Conservation (phyloP, 768 basidiomycete genomes). For the Trametopsis cervina region DNA sequence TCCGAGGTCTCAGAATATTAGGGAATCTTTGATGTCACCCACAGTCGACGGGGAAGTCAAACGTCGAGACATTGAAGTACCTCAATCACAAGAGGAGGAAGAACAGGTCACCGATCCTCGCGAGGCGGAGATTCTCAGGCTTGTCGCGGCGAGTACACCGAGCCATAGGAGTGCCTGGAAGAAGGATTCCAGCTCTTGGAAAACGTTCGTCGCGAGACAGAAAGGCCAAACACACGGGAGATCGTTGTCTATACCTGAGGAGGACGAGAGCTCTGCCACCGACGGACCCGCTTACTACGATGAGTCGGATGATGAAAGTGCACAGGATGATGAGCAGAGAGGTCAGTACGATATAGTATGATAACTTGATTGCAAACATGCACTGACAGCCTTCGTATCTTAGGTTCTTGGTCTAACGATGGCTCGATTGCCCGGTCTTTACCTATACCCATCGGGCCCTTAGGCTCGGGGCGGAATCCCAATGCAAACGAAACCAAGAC, state of each 20-base stretch:
- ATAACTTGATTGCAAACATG: constrained; percentile 1
- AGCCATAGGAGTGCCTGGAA: constrained; percentile 71
- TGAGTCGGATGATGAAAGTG: constrained; percentile 14
- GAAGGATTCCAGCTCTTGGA: constrained; percentile 58
- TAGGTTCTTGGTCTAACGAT: constrained; percentile 6
- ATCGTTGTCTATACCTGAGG: constrained; percentile 19
- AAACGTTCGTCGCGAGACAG: constrained; percentile 40
- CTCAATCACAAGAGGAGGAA: constrained; percentile 11
- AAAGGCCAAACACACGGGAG: constrained; percentile 11
- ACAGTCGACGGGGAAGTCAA: constrained; percentile 9
- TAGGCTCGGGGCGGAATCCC: constrained; percentile 26
- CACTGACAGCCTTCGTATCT: background rate
- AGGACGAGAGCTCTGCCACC: constrained; percentile 23
- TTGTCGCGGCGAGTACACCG: constrained; percentile 63
- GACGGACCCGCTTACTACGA: constrained; percentile 19
- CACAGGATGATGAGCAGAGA: constrained; percentile 21
- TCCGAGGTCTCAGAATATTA: constrained; percentile 12
- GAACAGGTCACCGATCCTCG: constrained; percentile 27
- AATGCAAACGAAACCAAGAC: constrained; percentile 38
- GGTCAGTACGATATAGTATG: constrained; percentile 8
- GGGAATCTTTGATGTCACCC: constrained; percentile 12
- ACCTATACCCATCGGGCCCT: constrained; percentile 50
- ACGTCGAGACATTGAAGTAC: constrained; percentile 12
- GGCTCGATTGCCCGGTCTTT: constrained; percentile 44
- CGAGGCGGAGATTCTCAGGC: constrained; percentile 48